These are phyloP conservation scores for Coniferiporia sulphurascens DNA, from an alignment of 1,284 basidiomycete species.

Conservation along the genomic window DNA sequence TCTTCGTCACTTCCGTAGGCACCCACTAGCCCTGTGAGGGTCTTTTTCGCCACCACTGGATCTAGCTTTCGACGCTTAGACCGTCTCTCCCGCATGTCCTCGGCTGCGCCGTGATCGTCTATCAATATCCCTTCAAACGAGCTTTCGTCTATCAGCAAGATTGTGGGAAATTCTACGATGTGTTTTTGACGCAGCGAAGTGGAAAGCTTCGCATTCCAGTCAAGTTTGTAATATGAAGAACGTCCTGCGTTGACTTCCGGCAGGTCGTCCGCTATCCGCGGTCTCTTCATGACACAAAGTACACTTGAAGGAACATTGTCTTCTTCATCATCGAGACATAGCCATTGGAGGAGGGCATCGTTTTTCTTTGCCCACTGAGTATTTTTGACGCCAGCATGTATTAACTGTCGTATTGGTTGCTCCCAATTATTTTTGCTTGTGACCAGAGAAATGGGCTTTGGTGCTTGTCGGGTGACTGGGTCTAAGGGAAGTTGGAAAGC, in stretches of 20 bases:
- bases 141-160: constrained; percentile 63
- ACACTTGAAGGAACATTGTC: constrained; percentile 40
- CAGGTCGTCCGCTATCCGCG: constrained; percentile 33
- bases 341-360: constrained; percentile 44
- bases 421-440: constrained; percentile 58
- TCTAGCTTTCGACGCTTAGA: constrained; percentile 52
- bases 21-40: constrained; percentile 54
- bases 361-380: constrained; percentile 37
- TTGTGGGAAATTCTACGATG: constrained; percentile 78
- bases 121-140: constrained; percentile 55
- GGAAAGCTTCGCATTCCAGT: constrained; percentile 43
- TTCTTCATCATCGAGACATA: constrained; percentile 37
- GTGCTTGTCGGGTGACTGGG: constrained; percentile 36
- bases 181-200: constrained; percentile 51
- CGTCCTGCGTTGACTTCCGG: constrained; percentile 20
- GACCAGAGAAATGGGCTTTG: constrained; percentile 40
- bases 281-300: constrained; percentile 53
- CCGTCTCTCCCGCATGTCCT: constrained; percentile 31
- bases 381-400: constrained; percentile 43
- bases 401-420: constrained; percentile 43
- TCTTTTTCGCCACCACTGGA: constrained; percentile 43
- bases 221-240: constrained; percentile 51
- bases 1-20: constrained; percentile 62
- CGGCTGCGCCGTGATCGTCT: constrained; percentile 43
- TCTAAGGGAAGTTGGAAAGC: constrained; percentile 49